These are phyloP conservation scores for Cyberlindnera maritima DNA, from an alignment of 805 yeast species.

Conservation along the genomic window DNA sequence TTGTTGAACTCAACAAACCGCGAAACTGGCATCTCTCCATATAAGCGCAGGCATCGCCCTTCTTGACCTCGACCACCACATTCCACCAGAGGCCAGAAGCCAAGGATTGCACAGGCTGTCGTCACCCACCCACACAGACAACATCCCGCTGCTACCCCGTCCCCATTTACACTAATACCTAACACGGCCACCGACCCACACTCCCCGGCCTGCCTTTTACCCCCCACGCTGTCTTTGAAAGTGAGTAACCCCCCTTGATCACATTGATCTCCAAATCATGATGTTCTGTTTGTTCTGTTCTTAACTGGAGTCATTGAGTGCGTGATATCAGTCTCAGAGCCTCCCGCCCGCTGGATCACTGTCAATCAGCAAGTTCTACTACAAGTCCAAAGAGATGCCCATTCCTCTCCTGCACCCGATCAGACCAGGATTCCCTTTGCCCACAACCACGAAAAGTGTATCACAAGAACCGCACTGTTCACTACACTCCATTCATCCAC, in stretches of 20 bases:
- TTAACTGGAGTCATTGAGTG: neutral
- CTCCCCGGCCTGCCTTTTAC: neutral
- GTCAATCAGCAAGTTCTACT: neutral
- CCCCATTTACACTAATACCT: neutral
- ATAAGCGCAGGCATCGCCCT: neutral
- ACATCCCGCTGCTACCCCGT: neutral
- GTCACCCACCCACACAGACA: conserved; percentile 2
- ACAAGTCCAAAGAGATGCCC: neutral
- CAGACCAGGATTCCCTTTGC: neutral
- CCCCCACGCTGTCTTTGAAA: conserved; percentile 6
- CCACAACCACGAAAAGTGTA: neutral
- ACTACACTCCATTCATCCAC: neutral
- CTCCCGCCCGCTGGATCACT: neutral
- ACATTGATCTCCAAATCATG: neutral
- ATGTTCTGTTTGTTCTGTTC: neutral
- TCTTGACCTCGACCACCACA: neutral
- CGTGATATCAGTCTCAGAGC: neutral
- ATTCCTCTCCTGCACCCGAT: neutral
- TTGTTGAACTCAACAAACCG: conserved; percentile 3
- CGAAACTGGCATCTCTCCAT: neutral
- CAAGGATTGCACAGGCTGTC: neutral
- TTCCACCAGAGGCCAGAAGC: neutral
- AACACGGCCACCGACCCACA: neutral
- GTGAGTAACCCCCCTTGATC: conserved; percentile 5
- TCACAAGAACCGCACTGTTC: neutral